Evolutionary conservation across 352 stramenopile species (phyloP), one percentile per base, ranked within the genome.

Genomic region (Aphanomyces cochlioides): DNA sequence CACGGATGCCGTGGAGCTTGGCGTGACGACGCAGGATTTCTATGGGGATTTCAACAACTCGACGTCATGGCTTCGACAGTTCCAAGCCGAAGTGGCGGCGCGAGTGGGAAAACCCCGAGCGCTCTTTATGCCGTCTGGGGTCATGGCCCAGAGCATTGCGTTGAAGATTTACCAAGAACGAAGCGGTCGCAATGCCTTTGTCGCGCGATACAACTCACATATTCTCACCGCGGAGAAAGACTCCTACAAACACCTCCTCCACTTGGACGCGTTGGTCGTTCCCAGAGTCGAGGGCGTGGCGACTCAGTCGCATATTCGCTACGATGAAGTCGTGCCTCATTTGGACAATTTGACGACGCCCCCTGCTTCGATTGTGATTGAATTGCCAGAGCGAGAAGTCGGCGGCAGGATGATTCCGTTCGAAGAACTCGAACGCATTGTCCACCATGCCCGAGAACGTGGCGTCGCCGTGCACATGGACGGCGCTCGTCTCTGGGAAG

Each of bases 401-500:
- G 84, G 84, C 61, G 82, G 84, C 21, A 85, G 84, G 60, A 53
- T 79, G 7, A 88, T 78, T 40, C 68, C 81, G n/a, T 88, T 75
- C 73, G 56, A 78, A 8, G 81, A 90, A 45, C 67, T 91, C 5
- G 17, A 72, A 40, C 66, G 73, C 36, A 86, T 90, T 19, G 43
- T 54, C 37, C 4, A 76, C 41, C 58, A 77, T 36, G 83, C 74
- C 21, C 69, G 69, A 34, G 28, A 73, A 8, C 36, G 75, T 37
- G 74, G 72, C n/a, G 66, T 88, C n/a, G 28, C 53, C 3, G 79
- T 88, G 48, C 84, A 91, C 72, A 79, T 80, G 61, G 84, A 91
- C 70, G 84, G 84, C 54, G 81, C 84, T 17, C 75, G 84, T 38
- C 78, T 91, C 39, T 90, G 84, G 69, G 81, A 91, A 74, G 81